phyloP scores from a whole-genome alignment of 768 basidiomycete genomes.

The Chiua virens region DNA sequence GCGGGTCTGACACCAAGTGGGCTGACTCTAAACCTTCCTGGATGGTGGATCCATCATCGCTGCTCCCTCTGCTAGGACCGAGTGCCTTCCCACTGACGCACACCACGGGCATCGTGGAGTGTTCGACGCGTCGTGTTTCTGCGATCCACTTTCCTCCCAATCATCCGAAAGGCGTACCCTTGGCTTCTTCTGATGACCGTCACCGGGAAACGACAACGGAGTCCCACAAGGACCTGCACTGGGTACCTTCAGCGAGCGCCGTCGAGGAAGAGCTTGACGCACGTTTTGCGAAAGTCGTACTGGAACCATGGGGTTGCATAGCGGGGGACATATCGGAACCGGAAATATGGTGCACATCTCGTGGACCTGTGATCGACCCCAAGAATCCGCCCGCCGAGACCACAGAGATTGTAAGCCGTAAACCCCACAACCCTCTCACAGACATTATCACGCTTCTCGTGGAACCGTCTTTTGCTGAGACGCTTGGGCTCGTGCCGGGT shows the following conservation, averaged over 20 bases:
- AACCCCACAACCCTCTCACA: conserved; percentile 49
- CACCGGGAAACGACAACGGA: conserved; percentile 6
- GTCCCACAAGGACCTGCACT: not conserved
- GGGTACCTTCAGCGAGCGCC: conserved; percentile 20
- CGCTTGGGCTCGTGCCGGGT: conserved; percentile 42
- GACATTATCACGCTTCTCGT: conserved; percentile 64
- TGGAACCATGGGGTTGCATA: conserved; percentile 54
- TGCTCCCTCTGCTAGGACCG: conserved; percentile 52
- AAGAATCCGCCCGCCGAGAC: conserved; percentile 4
- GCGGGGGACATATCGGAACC: conserved; percentile 40
- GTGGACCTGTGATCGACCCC: conserved; percentile 34
- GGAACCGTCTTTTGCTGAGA: conserved; percentile 42
- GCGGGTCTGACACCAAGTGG: conserved; percentile 9
- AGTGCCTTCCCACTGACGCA: conserved; percentile 61
- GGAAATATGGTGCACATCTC: conserved; percentile 35
- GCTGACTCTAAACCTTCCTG: conserved; percentile 21
- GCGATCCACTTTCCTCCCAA: conserved; percentile 41
- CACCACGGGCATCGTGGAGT: conserved; percentile 63
- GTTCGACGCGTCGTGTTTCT: conserved; percentile 58
- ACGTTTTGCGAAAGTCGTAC: conserved; percentile 48
- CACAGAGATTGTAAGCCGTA: conserved; percentile 5
- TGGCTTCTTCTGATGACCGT: not conserved
- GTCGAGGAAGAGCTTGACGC: conserved; percentile 51
- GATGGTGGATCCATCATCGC: conserved; percentile 20
- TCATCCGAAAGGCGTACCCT: conserved; percentile 13